These are phyloP conservation scores for Lentinula edodes DNA, from an alignment of 768 basidiomycete genomes.

Conservation along the genomic window DNA sequence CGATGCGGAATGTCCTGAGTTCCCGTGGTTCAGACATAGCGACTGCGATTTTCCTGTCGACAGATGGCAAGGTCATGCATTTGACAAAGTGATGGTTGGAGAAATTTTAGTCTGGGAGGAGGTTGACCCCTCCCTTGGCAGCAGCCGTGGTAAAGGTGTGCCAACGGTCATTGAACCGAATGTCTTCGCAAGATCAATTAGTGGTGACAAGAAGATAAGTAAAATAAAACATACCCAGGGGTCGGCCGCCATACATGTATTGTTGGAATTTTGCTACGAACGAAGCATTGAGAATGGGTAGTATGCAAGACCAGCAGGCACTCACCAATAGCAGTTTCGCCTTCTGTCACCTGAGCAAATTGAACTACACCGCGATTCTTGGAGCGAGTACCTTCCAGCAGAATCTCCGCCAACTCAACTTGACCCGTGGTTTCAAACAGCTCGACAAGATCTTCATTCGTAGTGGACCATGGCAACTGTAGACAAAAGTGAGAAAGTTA, in stretches of 20 bases:
- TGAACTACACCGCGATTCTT: conserved; percentile 97
- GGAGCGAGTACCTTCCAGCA: conserved; percentile 87
- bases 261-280: conserved; percentile 82
- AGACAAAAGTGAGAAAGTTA: background rate
- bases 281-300: background rate
- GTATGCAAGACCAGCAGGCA: background rate
- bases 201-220: background rate
- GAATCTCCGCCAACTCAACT: conserved; percentile 90
- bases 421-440: conserved; percentile 96
- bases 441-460: conserved; percentile 97
- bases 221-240: conserved; percentile 52
- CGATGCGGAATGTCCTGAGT: conserved; percentile 33
- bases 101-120: conserved; percentile 41
- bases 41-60: conserved; percentile 50
- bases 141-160: conserved; percentile 88
- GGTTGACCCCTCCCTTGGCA: conserved; percentile 77
- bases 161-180: conserved; percentile 94
- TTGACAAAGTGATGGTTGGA: too few relatives aligned
- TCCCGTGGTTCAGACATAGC: conserved; percentile 28
- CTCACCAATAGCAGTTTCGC: conserved; percentile 89
- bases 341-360: conserved; percentile 81
- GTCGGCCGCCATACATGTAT: conserved; percentile 92
- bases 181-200: conserved; percentile 43
- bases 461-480: conserved; percentile 97
- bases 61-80: conserved; percentile 44